Evolutionary conservation across 768 basidiomycete species (phyloP).

Genomic region (Psilocybe sp.): DNA sequence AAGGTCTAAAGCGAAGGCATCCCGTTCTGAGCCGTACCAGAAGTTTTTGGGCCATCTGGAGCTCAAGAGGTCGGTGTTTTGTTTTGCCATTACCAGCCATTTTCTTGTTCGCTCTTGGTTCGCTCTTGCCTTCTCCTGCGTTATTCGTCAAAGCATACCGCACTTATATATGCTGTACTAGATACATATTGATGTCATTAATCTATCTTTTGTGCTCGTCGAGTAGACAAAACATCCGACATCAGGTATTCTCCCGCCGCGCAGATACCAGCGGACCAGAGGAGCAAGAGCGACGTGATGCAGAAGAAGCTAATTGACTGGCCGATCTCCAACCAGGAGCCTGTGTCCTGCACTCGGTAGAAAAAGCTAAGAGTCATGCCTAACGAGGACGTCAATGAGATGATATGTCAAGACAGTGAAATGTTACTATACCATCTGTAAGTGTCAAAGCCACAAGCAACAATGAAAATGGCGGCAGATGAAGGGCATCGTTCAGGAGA

Average conservation of each 20-base stretch:
- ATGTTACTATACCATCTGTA: slow-evolving; percentile 51
- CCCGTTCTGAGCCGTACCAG: no score
- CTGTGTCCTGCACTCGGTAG: slow-evolving; percentile 78
- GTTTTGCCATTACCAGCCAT: no score
- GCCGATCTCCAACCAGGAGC: slow-evolving; percentile 89
- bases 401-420: background rate
- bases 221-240: slow-evolving; percentile 32
- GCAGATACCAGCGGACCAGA: slow-evolving; percentile 80
- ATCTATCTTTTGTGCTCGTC: background rate
- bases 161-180: no score
- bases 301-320: slow-evolving; percentile 88
- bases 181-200: background rate
- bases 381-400: slow-evolving; percentile 19
- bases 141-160: no score
- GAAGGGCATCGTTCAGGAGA: slow-evolving; percentile 61
- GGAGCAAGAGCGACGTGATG: slow-evolving; percentile 72
- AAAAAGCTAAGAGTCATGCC: slow-evolving; percentile 86
- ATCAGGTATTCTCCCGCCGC: slow-evolving; percentile 71
- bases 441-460: slow-evolving; percentile 75
- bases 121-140: no score
- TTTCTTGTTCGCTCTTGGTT: no score
- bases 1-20: no score
- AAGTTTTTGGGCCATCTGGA: no score
- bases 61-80: no score
- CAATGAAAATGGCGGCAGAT: slow-evolving; percentile 76